Conservation (phyloP, 192 early-diverging fungal species). For the Backusella australiensis region DNA sequence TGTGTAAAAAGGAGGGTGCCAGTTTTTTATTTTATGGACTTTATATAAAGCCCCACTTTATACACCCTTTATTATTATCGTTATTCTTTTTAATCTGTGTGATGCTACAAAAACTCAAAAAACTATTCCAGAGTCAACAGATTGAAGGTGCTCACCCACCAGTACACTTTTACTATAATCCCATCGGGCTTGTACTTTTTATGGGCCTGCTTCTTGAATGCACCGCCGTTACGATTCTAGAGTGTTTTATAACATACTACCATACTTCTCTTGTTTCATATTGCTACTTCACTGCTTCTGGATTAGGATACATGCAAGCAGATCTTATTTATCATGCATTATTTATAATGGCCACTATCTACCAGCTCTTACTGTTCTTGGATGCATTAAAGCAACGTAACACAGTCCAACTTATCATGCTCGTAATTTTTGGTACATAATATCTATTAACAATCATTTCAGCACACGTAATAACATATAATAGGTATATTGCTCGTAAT, state of each 20-base stretch:
- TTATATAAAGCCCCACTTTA: too few relatives aligned
- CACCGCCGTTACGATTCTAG: neutral
- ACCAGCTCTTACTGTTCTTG: neutral
- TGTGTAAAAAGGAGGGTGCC: too few relatives aligned
- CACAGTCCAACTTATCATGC: neutral
- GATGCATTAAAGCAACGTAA: neutral
- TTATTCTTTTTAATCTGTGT: neutral
- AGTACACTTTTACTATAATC: neutral
- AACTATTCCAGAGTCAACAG: neutral
- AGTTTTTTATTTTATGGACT: too few relatives aligned
- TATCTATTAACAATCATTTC: neutral
- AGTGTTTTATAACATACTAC: neutral
- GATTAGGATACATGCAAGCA: neutral
- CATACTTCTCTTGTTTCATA: neutral
- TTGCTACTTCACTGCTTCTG: neutral
- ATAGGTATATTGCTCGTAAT: neutral
- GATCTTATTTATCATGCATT: constrained; percentile 10
- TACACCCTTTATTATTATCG: too few relatives aligned
- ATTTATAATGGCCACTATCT: neutral
- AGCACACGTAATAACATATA: neutral
- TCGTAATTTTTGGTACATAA: neutral
- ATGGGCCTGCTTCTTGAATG: neutral
- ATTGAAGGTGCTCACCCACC: neutral
- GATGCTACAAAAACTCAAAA: neutral
- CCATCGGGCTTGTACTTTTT: neutral